Conservation (phyloP, 495 filamentous ascomycete species). For the Sporormia fimetaria region DNA sequence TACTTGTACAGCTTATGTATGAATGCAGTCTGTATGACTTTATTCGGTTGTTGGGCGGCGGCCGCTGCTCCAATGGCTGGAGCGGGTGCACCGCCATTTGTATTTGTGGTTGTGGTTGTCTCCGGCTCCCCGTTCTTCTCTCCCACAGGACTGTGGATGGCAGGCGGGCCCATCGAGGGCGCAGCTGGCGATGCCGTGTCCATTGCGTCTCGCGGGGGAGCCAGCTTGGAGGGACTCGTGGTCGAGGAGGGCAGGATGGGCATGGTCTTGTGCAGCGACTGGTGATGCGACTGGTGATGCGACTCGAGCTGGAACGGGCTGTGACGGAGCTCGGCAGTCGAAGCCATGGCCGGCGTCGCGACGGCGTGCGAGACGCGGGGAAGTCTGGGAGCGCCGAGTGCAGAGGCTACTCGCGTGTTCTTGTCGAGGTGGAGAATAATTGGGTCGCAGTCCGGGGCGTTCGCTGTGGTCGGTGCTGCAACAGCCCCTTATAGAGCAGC, state of each 20-base stretch:
- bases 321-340: slow-evolving; percentile 25
- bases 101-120: slow-evolving; percentile 11
- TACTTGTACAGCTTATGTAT: slow-evolving; percentile 99
- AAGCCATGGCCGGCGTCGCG: slow-evolving; percentile 24
- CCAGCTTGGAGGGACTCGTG: slow-evolving; percentile 11
- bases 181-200: slow-evolving; percentile 25
- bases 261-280: slow-evolving; percentile 27
- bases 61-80: slow-evolving; percentile 56
- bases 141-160: slow-evolving; percentile 27
- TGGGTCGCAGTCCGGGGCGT: neutral
- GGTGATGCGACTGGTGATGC: slow-evolving; percentile 16
- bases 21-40: slow-evolving; percentile 98
- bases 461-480: neutral
- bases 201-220: slow-evolving; percentile 28
- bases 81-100: slow-evolving; percentile 24
- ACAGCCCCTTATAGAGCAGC: neutral
- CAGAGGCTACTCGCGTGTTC: neutral
- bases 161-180: slow-evolving; percentile 30
- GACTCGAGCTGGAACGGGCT: slow-evolving; percentile 29
- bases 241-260: slow-evolving; percentile 32
- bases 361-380: neutral
- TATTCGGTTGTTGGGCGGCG: slow-evolving; percentile 84
- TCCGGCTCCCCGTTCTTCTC: slow-evolving; percentile 21
- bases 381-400: neutral
- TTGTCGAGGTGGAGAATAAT: neutral